phyloP scores from a whole-genome alignment of 768 basidiomycete species.

The Crucibulum laeve region DNA sequence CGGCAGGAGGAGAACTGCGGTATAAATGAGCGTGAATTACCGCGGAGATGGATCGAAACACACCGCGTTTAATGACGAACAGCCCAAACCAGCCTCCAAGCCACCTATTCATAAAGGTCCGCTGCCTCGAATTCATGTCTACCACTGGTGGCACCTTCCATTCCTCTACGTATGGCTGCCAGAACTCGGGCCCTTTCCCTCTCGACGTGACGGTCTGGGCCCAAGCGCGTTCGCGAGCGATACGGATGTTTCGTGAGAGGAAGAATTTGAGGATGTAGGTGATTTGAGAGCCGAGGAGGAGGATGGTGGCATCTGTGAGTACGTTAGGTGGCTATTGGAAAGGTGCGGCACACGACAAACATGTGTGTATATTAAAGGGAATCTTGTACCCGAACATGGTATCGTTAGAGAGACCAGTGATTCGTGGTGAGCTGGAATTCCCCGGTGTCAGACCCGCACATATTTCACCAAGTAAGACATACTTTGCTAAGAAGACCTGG shows the following conservation, averaged over 20 bases:
- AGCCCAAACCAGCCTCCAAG: conserved; percentile 31
- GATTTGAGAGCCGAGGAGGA: conserved; percentile 71
- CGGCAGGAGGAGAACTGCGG: conserved; percentile 53
- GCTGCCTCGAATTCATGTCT: conserved; percentile 20
- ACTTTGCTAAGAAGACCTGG: conserved; percentile 61
- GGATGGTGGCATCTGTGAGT: conserved; percentile 61
- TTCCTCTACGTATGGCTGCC: conserved; percentile 80
- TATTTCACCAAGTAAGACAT: conserved; percentile 10
- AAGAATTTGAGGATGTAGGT: conserved; percentile 79
- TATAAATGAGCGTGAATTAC: conserved; percentile 1
- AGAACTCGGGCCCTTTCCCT: conserved; percentile 79
- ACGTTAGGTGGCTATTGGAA: neutral
- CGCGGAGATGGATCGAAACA: conserved; percentile 5
- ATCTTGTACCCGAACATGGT: conserved; percentile 60
- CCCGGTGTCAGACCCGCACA: neutral
- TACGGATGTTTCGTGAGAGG: conserved; percentile 75
- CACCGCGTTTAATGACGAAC: conserved; percentile 46
- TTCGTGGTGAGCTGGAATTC: conserved; percentile 53
- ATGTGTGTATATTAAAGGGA: conserved; percentile 69
- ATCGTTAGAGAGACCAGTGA: conserved; percentile 59
- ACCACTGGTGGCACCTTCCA: conserved; percentile 59
- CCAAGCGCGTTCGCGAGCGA: conserved; percentile 76
- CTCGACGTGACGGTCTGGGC: conserved; percentile 81
- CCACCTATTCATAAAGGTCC: conserved; percentile 24
- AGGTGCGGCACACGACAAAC: conserved; percentile 30